Evolutionary conservation across 1,284 basidiomycete species (phyloP).

Genomic region (Tremellales sp.): DNA sequence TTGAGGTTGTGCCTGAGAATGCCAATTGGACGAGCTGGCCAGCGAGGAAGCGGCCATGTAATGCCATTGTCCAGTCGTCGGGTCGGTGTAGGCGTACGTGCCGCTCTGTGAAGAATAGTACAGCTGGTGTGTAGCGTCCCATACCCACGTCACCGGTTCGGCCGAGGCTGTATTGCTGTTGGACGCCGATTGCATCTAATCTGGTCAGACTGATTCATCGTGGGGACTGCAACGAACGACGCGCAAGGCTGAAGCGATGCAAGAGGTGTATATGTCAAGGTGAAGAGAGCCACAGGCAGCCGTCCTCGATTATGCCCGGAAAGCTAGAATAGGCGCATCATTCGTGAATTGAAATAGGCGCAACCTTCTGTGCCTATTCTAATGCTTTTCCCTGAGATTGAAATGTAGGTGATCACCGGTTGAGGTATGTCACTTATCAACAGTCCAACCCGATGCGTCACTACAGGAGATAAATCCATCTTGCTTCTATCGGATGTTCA

Average conservation of each 20-base stretch:
- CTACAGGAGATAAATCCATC: no score
- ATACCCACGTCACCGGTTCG: constrained; percentile 13
- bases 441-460: no score
- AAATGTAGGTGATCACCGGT: no score
- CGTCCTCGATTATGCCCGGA: no score
- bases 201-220: not conserved
- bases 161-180: not conserved
- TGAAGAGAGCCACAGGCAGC: no score
- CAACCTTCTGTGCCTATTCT: no score
- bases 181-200: not conserved
- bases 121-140: constrained; percentile 6
- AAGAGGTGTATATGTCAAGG: no score
- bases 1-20: not conserved
- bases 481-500: no score
- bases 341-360: no score
- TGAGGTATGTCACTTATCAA: no score
- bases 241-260: constrained; percentile 32
- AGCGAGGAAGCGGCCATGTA: constrained; percentile 6
- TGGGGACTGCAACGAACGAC: not conserved
- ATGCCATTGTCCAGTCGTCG: constrained; percentile 12
- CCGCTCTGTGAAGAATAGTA: constrained; percentile 14
- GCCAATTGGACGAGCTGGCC: not conserved
- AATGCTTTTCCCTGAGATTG: no score
- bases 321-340: no score
- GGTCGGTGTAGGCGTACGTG: constrained; percentile 14